These are phyloP conservation scores for Fusarium sp. DNA, from an alignment of 2,329 filamentous ascomycete species.

Conservation along the genomic window DNA sequence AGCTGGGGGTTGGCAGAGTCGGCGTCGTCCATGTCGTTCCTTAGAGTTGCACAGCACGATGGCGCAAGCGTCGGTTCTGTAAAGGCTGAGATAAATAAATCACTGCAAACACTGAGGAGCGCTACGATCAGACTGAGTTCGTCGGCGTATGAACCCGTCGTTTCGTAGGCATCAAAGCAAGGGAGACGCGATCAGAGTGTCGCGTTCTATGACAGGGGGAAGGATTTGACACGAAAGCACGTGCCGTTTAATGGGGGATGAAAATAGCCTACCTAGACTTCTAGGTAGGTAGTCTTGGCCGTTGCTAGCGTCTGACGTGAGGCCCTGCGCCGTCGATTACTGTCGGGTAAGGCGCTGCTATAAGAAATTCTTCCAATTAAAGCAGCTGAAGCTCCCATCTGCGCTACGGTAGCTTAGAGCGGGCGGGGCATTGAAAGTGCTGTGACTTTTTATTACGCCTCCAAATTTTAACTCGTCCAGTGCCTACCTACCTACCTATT, in stretches of 20 bases:
- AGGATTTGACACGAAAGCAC: constrained; percentile 41
- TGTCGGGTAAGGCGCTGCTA: constrained; percentile 24
- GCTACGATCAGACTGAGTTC: neutral
- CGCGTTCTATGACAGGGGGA: constrained; percentile 13
- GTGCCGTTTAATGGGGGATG: constrained; percentile 14
- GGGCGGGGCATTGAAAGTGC: constrained; percentile 26
- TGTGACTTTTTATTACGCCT: constrained; percentile 32
- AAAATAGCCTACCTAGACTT: neutral
- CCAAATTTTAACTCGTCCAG: constrained; percentile 6
- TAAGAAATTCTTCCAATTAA: constrained; percentile 30
- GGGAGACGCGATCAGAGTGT: constrained; percentile 22
- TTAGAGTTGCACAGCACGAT: neutral
- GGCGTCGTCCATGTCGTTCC: constrained; percentile 49
- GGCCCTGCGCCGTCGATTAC: constrained; percentile 21
- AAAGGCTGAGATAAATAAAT: neutral
- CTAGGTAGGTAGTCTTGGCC: neutral
- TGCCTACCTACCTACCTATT: too few species aligned
- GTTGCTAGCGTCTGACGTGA: constrained; percentile 37
- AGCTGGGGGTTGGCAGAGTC: constrained; percentile 76
- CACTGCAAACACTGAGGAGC: neutral
- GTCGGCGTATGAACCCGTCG: neutral
- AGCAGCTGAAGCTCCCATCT: constrained; percentile 29
- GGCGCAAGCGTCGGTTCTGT: neutral
- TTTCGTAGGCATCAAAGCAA: neutral
- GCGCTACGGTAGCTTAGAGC: constrained; percentile 25